Percentiles rank a stretch among this genome's conserved stretches.
Evolutionary conservation across 2,329 filamentous ascomycete species (phyloP).

Genomic region (Aspergillus ibericus): DNA sequence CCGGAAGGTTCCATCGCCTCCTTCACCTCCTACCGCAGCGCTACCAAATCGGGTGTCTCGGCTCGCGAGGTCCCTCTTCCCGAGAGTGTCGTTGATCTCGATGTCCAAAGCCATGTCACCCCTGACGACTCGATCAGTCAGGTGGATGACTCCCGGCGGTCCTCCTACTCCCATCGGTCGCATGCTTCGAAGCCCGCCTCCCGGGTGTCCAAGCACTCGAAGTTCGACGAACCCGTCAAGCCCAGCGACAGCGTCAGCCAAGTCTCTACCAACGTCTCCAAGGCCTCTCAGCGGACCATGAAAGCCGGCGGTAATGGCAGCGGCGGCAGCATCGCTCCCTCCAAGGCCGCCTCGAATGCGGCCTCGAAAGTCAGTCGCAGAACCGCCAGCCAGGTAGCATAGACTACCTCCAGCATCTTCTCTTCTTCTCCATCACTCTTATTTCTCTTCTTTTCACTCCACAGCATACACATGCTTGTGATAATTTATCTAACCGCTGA

Average conservation of each 20-base stretch:
- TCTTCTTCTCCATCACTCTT: background rate
- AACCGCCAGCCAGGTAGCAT: slow-evolving; percentile 30
- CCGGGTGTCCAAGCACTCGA: slow-evolving; percentile 30
- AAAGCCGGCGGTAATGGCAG: slow-evolving; percentile 27
- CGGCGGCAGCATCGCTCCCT: slow-evolving; percentile 22
- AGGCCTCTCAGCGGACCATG: slow-evolving; percentile 31
- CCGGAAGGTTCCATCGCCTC: slow-evolving; percentile 33
- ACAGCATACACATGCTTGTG: background rate
- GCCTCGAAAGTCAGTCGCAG: slow-evolving; percentile 32
- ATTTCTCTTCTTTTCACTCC: background rate
- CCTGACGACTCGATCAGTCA: slow-evolving; percentile 79
- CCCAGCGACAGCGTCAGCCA: slow-evolving; percentile 44
- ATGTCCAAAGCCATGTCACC: slow-evolving; percentile 61
- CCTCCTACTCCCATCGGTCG: slow-evolving; percentile 28
- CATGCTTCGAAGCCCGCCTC: slow-evolving; percentile 29
- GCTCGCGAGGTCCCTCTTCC: slow-evolving; percentile 34
- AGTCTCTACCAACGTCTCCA: slow-evolving; percentile 32
- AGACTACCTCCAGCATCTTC: slow-evolving; percentile 6
- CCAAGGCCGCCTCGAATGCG: slow-evolving; percentile 27
- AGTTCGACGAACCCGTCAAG: slow-evolving; percentile 40
- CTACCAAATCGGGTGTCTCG: slow-evolving; percentile 20
- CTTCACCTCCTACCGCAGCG: slow-evolving; percentile 27
- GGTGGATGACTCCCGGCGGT: slow-evolving; percentile 44
- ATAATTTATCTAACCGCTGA: background rate
- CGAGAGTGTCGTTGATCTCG: slow-evolving; percentile 32